A percentile compares a stretch with the other conserved stretches of the same genome.
Evolutionary conservation across 495 filamentous ascomycete genomes (phyloP).

Genomic region (Talaromyces wortmannii): DNA sequence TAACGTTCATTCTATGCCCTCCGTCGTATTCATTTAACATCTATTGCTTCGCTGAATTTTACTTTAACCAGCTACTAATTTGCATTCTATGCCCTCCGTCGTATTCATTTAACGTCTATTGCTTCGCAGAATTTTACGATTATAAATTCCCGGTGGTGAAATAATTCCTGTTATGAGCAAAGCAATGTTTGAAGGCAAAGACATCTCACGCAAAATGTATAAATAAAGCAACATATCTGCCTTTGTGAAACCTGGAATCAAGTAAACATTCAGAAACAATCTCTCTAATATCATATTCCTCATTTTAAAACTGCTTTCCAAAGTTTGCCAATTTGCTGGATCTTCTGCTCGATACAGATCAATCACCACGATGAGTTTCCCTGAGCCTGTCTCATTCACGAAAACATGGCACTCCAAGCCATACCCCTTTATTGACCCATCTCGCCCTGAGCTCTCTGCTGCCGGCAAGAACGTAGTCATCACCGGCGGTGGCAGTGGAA

Average conservation of each 20-base stretch:
- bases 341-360: not conserved
- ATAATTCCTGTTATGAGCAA: not conserved
- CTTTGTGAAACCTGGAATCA: not conserved
- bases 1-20: not conserved
- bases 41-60: not conserved
- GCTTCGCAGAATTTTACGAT: not conserved
- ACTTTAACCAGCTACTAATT: not conserved
- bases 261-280: not conserved
- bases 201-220: not conserved
- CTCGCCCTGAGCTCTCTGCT: conserved; percentile 29
- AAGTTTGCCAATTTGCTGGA: not conserved
- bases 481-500: conserved; percentile 36
- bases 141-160: not conserved
- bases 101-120: not conserved
- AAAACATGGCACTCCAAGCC: conserved; percentile 26
- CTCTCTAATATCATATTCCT: not conserved
- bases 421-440: conserved; percentile 35
- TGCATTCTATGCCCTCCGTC: not conserved
- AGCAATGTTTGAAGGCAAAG: not conserved
- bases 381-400: conserved; percentile 9
- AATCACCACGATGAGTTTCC: not conserved
- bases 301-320: not conserved
- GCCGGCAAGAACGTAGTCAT: conserved; percentile 37
- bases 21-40: not conserved
- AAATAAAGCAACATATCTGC: not conserved